Base-by-base conservation (phyloP, 768 basidiomycete genomes). In the Collybia mongolica region DNA sequence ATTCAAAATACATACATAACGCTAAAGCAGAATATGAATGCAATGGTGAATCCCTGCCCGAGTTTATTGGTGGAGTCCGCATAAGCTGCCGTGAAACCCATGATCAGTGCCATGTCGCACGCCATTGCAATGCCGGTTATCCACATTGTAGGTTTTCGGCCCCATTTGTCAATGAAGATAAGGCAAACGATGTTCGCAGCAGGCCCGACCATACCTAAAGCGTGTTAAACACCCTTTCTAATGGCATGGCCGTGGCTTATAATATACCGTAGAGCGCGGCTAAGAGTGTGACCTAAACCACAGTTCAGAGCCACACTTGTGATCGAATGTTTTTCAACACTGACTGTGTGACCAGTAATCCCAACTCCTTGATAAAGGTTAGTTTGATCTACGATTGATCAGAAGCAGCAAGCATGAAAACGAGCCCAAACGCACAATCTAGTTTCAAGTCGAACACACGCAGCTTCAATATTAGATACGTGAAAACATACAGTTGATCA, bases 51-150 rank as follows among this genome's bases (percentile, higher is more conserved):
- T 23, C 44, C 48, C 32, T 54, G 48, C 18, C 44, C 53, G 35
- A 50, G 17, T 24, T 54, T 50, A 29, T 50, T 47, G 15, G 19
- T 22, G 6, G 48, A 35, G 15, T 39, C 22, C 8, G 44, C 39
- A 46, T 46, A 53, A 40, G 39, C 37, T 11, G 39, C 44, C 20
- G 46, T 48, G 5, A 48, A 55, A 15, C 37, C 42, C 50, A 51
- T 48, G 42, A 51, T 51, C 41, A 49, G 54, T 18, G 37, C 45
- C 49, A 54, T 51, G 46, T 51, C 41, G 20, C 50, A 23, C 17
- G 46, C 54, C 49, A 55, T 48, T 39, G 29, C 46, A 17, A 55
- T 39, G 20, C 49, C 46, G 12, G 49, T 51, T 38, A 55, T 55
- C 43, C 46, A 52, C 46, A 49, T 40, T 1, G 48, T 40, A 19